Conservation (phyloP, 2,329 filamentous ascomycete species). For the Alternaria sp. region DNA sequence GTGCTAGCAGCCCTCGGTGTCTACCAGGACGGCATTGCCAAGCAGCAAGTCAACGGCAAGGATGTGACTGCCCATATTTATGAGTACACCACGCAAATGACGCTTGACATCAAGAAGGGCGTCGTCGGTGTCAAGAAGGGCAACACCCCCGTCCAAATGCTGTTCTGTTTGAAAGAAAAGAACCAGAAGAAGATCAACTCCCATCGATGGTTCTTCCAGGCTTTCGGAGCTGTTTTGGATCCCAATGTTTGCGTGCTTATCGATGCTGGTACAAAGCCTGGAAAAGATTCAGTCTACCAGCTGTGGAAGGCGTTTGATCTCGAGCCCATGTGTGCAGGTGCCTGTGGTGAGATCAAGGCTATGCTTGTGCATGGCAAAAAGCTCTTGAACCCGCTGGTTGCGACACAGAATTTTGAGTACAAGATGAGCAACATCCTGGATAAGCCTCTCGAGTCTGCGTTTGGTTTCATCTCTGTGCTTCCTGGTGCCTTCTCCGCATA, state of each 20-base stretch:
- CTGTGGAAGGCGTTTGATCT: conserved; percentile 98
- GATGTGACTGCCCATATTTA: conserved; percentile 98
- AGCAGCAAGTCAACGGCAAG: conserved; percentile 96
- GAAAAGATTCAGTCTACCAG: conserved; percentile 94
- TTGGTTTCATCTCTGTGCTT: conserved; percentile 96
- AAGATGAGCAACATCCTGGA: conserved; percentile 99
- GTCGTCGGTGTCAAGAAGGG: conserved; percentile 84
- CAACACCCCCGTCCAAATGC: conserved; percentile 89
- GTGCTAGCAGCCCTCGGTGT: conserved; percentile 92
- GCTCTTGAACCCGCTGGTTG: conserved; percentile 90
- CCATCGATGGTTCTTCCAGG: conserved; percentile 98
- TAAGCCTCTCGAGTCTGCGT: conserved; percentile 95
- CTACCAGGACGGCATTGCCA: conserved; percentile 97
- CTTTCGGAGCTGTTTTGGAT: conserved; percentile 89
- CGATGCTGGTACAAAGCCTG: conserved; percentile 94
- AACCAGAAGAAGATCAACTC: conserved; percentile 99
- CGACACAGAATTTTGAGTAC: conserved; percentile 98
- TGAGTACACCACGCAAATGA: conserved; percentile 87
- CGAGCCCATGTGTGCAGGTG: conserved; percentile 95
- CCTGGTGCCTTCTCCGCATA: conserved; percentile 99
- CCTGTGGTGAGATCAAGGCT: conserved; percentile 98
- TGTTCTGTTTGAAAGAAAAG: conserved; percentile 99
- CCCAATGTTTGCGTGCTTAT: conserved; percentile 97
- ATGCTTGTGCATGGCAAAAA: conserved; percentile 92
- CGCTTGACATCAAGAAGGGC: conserved; percentile 87